A percentile compares a stretch with the other conserved stretches of the same genome.
phyloP scores from a whole-genome alignment of 192 early-diverging fungal genomes.

The Rhizophlyctis rosea region DNA sequence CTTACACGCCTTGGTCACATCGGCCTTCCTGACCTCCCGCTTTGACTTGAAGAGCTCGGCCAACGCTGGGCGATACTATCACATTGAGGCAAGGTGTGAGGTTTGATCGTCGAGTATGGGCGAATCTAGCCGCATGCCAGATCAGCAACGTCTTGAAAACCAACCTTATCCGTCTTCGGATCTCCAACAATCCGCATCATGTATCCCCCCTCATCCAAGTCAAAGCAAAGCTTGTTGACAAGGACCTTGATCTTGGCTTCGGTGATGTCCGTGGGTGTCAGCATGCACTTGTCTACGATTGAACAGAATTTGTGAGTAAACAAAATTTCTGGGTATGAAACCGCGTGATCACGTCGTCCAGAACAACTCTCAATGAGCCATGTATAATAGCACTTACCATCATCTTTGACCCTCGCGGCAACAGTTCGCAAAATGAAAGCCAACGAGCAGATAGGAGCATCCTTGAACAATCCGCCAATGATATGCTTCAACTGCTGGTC shows the following conservation, averaged over 20 bases:
- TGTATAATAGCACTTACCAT: constrained; percentile 7
- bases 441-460: constrained; percentile 6
- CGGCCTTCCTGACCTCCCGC: constrained; percentile 17
- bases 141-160: background rate
- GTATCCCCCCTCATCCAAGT: constrained; percentile 3
- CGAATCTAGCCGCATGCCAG: background rate
- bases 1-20: constrained; percentile 19
- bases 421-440: constrained; percentile 12
- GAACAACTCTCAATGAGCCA: background rate
- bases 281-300: background rate
- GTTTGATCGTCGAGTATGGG: too few species aligned
- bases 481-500: constrained; percentile 15
- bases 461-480: constrained; percentile 8
- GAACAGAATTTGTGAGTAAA: background rate
- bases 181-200: background rate
- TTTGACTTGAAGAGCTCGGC: constrained; percentile 23
- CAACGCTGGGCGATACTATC: constrained; percentile 27
- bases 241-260: background rate
- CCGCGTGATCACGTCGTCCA: background rate
- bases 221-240: constrained; percentile 12
- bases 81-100: too few species aligned
- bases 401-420: constrained; percentile 5
- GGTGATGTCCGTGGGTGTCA: background rate
- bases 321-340: too few species aligned
- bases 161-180: constrained; percentile 3